These are phyloP conservation scores for Xylaria multiplex DNA, from an alignment of 2,329 filamentous ascomycete species.

Conservation along the genomic window DNA sequence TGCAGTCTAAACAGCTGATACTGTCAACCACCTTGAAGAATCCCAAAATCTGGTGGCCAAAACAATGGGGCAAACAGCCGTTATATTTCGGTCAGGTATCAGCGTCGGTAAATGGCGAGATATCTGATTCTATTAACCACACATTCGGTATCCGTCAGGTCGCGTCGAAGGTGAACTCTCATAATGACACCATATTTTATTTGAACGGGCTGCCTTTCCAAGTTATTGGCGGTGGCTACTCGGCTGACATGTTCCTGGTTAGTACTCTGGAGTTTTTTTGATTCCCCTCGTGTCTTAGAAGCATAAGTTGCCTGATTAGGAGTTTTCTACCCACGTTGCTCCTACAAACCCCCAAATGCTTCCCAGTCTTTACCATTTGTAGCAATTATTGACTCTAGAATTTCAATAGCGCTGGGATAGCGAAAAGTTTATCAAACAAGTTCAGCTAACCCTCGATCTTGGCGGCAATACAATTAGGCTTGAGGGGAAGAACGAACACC, in stretches of 20 bases:
- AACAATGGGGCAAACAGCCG: slow-evolving; percentile 66
- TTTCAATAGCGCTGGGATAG: slow-evolving; percentile 58
- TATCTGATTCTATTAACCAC: slow-evolving; percentile 50
- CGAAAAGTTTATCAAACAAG: slow-evolving; percentile 59
- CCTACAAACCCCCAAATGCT: too few species aligned
- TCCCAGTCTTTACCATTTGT: too few species aligned
- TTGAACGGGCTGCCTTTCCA: slow-evolving; percentile 69
- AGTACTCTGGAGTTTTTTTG: too few species aligned
- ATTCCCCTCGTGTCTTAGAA: too few species aligned
- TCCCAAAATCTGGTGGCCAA: slow-evolving; percentile 70
- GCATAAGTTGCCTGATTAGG: too few species aligned
- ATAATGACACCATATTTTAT: slow-evolving; percentile 65
- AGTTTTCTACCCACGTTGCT: too few species aligned
- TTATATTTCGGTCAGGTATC: slow-evolving; percentile 55
- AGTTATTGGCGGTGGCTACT: slow-evolving; percentile 69
- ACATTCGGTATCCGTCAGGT: slow-evolving; percentile 66
- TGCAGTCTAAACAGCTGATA: slow-evolving; percentile 52
- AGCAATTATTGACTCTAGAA: too few species aligned
- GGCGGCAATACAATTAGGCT: slow-evolving; percentile 71
- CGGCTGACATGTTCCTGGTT: slow-evolving; percentile 67
- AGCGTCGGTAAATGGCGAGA: slow-evolving; percentile 39
- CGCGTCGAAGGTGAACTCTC: slow-evolving; percentile 58
- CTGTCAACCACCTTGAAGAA: slow-evolving; percentile 53
- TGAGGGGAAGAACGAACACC: slow-evolving; percentile 73
- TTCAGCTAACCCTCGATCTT: slow-evolving; percentile 66